These are phyloP conservation scores for Paspalum notatum DNA, from an alignment of 176 grass and related monocot genomes.

Conservation along the genomic window DNA sequence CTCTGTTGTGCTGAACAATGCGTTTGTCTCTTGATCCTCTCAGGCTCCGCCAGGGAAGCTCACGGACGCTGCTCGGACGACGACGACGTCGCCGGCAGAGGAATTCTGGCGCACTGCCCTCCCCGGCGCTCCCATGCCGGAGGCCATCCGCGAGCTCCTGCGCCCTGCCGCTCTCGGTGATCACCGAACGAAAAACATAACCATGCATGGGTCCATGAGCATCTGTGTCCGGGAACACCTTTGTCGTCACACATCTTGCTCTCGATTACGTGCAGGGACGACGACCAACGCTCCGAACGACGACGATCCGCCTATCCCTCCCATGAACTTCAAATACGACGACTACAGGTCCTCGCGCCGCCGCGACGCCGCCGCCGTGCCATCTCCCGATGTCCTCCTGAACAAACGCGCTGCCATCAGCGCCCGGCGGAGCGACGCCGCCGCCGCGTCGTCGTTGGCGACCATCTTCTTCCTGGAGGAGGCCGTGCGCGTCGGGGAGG, in stretches of 20 bases:
- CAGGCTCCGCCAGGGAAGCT: neutral
- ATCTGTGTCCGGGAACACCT: neutral
- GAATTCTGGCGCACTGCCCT: conserved; percentile 44
- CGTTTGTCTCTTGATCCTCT: neutral
- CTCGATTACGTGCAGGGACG: conserved; percentile 1
- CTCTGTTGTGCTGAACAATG: neutral
- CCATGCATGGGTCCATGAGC: too few species aligned
- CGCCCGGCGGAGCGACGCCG: neutral
- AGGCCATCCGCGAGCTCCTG: conserved; percentile 45
- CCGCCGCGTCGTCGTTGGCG: neutral
- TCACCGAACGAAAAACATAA: neutral
- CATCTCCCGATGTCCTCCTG: neutral
- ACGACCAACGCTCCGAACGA: neutral
- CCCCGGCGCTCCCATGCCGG: conserved; percentile 34
- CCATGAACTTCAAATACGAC: conserved; percentile 48
- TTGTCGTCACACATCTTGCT: neutral
- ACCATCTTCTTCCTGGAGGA: conserved; percentile 50
- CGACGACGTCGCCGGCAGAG: conserved; percentile 26
- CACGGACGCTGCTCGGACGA: conserved; percentile 25
- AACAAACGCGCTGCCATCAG: neutral
- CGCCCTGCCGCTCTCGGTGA: conserved; percentile 5
- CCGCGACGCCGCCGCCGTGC: neutral
- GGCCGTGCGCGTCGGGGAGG: conserved; percentile 34
- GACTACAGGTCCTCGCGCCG: conserved; percentile 4
- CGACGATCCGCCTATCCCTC: neutral